Evolutionary conservation across 768 basidiomycete species (phyloP).

Genomic region (Boletus tylopilopsis): DNA sequence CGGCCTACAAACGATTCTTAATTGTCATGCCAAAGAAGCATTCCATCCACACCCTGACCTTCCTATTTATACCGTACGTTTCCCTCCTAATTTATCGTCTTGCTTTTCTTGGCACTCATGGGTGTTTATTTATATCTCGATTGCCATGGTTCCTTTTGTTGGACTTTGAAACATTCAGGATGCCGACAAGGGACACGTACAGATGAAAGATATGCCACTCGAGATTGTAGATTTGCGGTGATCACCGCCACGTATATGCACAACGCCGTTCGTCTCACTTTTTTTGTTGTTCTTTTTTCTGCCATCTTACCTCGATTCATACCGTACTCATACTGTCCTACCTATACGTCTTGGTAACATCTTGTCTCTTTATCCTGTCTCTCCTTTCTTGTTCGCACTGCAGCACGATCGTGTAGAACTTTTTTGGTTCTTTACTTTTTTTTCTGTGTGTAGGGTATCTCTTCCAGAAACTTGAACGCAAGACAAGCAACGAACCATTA

Average conservation of each 20-base stretch:
- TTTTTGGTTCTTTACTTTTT: no score
- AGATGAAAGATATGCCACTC: slow-evolving; percentile 65
- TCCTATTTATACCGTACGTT: slow-evolving; percentile 81
- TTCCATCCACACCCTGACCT: slow-evolving; percentile 85
- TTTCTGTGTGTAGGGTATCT: slow-evolving; percentile 11
- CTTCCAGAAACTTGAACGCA: slow-evolving; percentile 5
- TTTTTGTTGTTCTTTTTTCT: not conserved
- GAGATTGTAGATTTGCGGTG: slow-evolving; percentile 83
- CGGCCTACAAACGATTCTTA: slow-evolving; percentile 67
- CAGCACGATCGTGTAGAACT: not conserved
- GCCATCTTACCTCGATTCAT: not conserved
- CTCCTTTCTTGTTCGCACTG: not conserved
- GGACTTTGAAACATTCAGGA: slow-evolving; percentile 43
- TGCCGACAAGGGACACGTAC: slow-evolving; percentile 81
- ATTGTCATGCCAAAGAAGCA: slow-evolving; percentile 65
- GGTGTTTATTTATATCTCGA: not conserved
- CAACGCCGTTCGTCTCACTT: not conserved
- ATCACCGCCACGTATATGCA: not conserved
- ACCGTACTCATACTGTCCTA: not conserved
- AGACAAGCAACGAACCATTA: not conserved
- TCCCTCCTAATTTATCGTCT: not conserved
- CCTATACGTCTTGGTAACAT: no score
- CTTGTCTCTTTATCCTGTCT: not conserved
- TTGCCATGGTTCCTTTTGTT: not conserved
- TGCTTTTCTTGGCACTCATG: not conserved